Conservation (phyloP, 1,139 yeast genomes). For the Hemisphaericaspora lyxosophila region DNA sequence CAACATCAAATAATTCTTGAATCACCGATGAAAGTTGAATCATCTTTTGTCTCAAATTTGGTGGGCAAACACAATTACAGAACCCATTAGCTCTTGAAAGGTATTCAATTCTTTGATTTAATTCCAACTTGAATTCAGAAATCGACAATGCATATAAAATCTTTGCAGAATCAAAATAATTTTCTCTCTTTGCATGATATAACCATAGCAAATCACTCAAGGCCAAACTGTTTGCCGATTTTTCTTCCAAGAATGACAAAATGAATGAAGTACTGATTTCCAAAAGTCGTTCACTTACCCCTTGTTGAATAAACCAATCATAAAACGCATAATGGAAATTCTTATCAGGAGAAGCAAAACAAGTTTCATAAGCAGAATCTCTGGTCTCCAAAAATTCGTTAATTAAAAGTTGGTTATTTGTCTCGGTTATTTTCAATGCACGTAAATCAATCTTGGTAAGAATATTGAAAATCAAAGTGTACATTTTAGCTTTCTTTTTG, state of each 20-base stretch:
- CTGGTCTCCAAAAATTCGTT: conserved; percentile 61
- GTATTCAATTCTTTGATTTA: conserved; percentile 80
- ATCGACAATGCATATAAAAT: conserved; percentile 73
- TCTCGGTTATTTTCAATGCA: conserved; percentile 54
- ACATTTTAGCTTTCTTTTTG: conserved; percentile 54
- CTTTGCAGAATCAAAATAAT: conserved; percentile 79
- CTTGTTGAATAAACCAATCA: conserved; percentile 86
- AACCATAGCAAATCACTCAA: conserved; percentile 86
- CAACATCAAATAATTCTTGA: conserved; percentile 82
- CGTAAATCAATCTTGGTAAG: conserved; percentile 69
- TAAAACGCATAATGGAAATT: conserved; percentile 87
- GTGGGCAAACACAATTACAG: conserved; percentile 83
- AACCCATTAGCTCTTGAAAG: conserved; percentile 91
- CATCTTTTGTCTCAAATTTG: conserved; percentile 73
- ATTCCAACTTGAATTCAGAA: conserved; percentile 67
- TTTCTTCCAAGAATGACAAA: conserved; percentile 72
- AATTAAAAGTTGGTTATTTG: conserved; percentile 42
- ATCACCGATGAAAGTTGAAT: conserved; percentile 67
- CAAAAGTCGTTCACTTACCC: conserved; percentile 72
- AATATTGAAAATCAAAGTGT: conserved; percentile 71
- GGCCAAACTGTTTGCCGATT: conserved; percentile 63
- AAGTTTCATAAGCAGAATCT: conserved; percentile 71
- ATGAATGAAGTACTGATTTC: conserved; percentile 81
- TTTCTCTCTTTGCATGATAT: conserved; percentile 80
- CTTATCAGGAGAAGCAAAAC: conserved; percentile 74